Base-by-base conservation (phyloP, 306 rosid species). In the Ziziphus jujuba region DNA sequence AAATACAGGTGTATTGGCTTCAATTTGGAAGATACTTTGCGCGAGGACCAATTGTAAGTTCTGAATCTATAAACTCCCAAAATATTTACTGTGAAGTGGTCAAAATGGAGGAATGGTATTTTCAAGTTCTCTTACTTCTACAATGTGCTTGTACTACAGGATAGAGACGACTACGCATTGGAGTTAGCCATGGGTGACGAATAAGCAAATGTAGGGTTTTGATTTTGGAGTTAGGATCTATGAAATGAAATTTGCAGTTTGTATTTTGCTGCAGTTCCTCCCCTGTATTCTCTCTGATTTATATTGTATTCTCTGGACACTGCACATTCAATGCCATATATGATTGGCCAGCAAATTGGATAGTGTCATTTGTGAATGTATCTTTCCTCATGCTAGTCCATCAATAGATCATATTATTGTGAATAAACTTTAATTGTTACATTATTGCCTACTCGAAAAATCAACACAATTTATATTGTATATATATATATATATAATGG, bases 21-120 rank as follows among this genome's bases (percentile, higher is more conserved):
- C 99, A 93, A 75, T 93, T 93, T 68, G 97, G 99, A 66, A 87
- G 97, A 63, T 93, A 93, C 79, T 93, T 93, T 72, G 99, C 99
- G 2, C 85, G 95, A 56, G 99, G 99, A 65, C 95, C 97, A 64
- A 83, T 93, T 75, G 99, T 93, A 81, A 75, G 90, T 85, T 77
- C 65, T 66, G 15, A 71, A 69, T 71, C 72, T 71, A 71, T 59
- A 59, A 69, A 33, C 1, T 64, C 15, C 10, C 48, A 8, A 19
- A n/a, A 17, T 24, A 21, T n/a, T 50, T 56, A 24, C 53, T 48
- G 61, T 19, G 12, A 5, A 20, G 54, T 49, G 22, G n/a, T 56
- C 11, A 31, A 62, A 53, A 58, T 15, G 25, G 33, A 63, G 21
- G 10, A 51, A 49, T 57, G 48, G 24, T 43, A 22, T 6, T 2